Evolutionary conservation across 2,329 filamentous ascomycete species (phyloP), one percentile per base, ranked within the genome.

Genomic region (Pseudogymnoascus sp.): DNA sequence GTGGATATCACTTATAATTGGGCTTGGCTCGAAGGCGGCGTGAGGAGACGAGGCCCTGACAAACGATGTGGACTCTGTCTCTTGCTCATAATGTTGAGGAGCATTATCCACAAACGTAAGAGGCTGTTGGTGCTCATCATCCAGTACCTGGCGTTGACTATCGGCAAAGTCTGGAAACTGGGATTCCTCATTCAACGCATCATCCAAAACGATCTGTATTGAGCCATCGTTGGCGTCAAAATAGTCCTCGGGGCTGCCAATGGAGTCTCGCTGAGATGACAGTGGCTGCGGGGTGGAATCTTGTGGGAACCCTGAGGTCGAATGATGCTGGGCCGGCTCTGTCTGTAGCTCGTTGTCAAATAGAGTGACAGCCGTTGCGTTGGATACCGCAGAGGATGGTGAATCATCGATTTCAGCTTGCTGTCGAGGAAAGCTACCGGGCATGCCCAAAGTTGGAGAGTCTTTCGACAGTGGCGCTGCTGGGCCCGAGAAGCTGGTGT

Each of bases 271-370:
- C 60, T 70, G 65, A 5, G 70, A 68, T 62, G 66, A 69, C 14
- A 67, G 65, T 48, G 71, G 68, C 51, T 71, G 69, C 43, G 71
- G 68, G 65, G 66, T 67, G 23, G 48, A 64, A 16, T 63, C 57
- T 10, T 60, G 34, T 16, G 41, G 60, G 2, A 48, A 37, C 6
- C 67, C 66, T 28, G 68, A 51, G 34, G 69, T 67, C 2, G 66
- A 67, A 62, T 66, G 68, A 37, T 69, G 48, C 16, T 67, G 66
- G 19, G 71, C 65, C 16, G 81, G 76, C 54, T 86, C 83, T 1
- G 81, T 84, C 72, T 92, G 89, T 21, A 86, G 81, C 69, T 92
- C 89, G n/a, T 80, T 81, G 68, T 92, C 90, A 68, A 92, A 90
- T 69, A 90, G 86, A 0, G 88, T 91, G 6, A 81, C 81, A 45